Percentiles rank a stretch among this genome's conserved stretches.
phyloP scores from a whole-genome alignment of 495 filamentous ascomycete species.

The Amniculicola lignicola region DNA sequence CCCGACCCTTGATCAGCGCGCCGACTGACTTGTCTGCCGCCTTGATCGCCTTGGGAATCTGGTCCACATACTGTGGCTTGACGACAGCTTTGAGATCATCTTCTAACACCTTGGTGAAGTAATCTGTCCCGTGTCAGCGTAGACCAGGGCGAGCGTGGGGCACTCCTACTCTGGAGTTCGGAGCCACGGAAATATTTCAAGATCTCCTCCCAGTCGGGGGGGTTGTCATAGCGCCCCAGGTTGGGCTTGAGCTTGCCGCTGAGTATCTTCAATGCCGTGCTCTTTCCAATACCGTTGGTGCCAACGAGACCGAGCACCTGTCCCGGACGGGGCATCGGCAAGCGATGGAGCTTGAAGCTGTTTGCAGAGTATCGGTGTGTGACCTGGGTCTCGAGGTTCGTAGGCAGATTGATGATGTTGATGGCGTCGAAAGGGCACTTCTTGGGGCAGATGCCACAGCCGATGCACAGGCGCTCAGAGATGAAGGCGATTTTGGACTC shows the following conservation, averaged over 20 bases:
- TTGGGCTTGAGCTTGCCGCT: constrained; percentile 98
- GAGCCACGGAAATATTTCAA: constrained; percentile 96
- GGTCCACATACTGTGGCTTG: constrained; percentile 99
- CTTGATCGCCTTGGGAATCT: constrained; percentile 88
- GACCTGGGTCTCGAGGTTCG: constrained; percentile 95
- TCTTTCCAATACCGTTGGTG: constrained; percentile 99
- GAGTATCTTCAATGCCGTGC: constrained; percentile 95
- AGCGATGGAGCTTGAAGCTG: constrained; percentile 97
- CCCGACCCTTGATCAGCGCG: constrained; percentile 67
- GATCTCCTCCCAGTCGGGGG: constrained; percentile 98
- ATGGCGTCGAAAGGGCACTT: constrained; percentile 99
- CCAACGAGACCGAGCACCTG: constrained; percentile 96
- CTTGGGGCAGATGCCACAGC: constrained; percentile 98
- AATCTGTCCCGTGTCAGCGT: constrained; percentile 57
- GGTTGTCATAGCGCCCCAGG: constrained; percentile 88
- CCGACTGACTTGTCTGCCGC: constrained; percentile 71
- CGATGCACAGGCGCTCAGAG: constrained; percentile 89
- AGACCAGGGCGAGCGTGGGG: constrained; percentile 12
- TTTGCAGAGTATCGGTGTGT: constrained; percentile 98
- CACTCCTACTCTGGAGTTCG: constrained; percentile 82
- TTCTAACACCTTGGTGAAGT: constrained; percentile 96
- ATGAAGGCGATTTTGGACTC: constrained; percentile 97
- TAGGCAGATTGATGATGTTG: constrained; percentile 98
- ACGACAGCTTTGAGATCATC: constrained; percentile 95
- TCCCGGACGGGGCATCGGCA: constrained; percentile 91